Conservation (phyloP, 768 basidiomycete species). For the Amyloporia xantha region DNA sequence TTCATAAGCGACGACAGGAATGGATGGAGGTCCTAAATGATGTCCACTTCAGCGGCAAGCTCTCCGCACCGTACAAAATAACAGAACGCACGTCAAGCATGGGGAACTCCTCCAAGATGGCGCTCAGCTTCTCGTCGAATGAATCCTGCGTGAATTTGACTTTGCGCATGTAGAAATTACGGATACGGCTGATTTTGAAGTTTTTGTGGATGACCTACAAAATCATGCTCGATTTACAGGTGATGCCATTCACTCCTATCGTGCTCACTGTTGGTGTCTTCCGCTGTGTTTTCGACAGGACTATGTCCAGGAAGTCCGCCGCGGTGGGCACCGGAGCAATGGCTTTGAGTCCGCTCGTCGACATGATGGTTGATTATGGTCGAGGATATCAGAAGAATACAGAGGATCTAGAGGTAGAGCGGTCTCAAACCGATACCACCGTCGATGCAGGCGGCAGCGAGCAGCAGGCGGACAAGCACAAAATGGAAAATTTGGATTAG, state of each 20-base stretch:
- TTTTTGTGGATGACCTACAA: constrained; percentile 95
- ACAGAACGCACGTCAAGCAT: constrained; percentile 78
- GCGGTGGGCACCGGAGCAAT: constrained; percentile 99
- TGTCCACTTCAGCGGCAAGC: neutral
- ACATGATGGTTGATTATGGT: constrained; percentile 35
- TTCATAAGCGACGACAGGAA: constrained; percentile 95
- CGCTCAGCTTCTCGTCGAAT: constrained; percentile 92
- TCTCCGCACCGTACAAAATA: neutral
- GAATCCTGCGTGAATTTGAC: constrained; percentile 98
- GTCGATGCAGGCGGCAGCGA: neutral
- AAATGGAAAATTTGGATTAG: constrained; percentile 16
- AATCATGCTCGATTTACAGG: constrained; percentile 68
- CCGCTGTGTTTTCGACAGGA: constrained; percentile 88
- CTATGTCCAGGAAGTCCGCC: constrained; percentile 90
- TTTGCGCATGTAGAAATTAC: constrained; percentile 98
- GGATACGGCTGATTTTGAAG: constrained; percentile 98
- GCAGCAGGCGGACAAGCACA: neutral
- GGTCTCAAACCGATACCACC: neutral
- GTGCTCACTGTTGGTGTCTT: constrained; percentile 87
- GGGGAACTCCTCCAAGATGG: constrained; percentile 94
- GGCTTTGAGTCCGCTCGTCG: constrained; percentile 88
- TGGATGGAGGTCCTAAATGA: constrained; percentile 80
- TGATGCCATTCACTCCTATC: constrained; percentile 46
- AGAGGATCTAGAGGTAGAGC: neutral
- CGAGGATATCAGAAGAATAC: no score